Base-by-base conservation (phyloP, 306 rosid genomes). In the Cajanus cajan region DNA sequence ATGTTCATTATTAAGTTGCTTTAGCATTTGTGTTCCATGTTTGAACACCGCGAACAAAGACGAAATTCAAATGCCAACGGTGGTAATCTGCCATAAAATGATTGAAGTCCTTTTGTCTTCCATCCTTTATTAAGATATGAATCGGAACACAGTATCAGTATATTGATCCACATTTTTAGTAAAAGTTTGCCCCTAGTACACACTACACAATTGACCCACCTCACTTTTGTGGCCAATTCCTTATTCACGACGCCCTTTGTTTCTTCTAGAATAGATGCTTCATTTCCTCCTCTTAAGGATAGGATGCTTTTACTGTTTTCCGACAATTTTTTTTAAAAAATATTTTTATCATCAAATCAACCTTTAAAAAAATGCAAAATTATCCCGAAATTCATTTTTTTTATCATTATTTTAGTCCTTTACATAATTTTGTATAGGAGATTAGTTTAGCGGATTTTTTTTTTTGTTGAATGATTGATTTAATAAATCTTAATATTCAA, bases 171-270 rank as follows among this genome's bases (percentile, higher is more conserved):
- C 65, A 22, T 74, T 63, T 57, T 57, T 43, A 28, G 7, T 24
- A 14, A 25, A 40, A 39, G 36, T 54, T 55, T 34, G 62, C 43
- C 63, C 47, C 15, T 13, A 13, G 1, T 72, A 37, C 37, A 66
- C 37, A 37, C 25, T 24, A 58, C 68, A 73, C 4, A 61, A 41
- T 59, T 58, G 70, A 40, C 79, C 78, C 68, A 58, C 68, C 3
- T 58, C 8, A 61, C 8, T 15, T 71, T 36, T 39, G 50, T 66
- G n/a, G 51, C 33, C 37, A 34, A 8, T 36, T 63, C 25, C 8
- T n/a, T 63, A 31, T 7, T 31, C 68, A 31, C 41, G 13, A 15
- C 31, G 43, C 22, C 68, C 41, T 61, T 61, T 33, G 0, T 61
- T 61, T 61, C 7, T 34, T 36, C 69, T 18, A 34, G 45, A 16